Evolutionary conservation across 108 stramenopile genomes (phyloP), one percentile per base, ranked within the genome.

Genomic region (Nannochloropsis gaditana): DNA sequence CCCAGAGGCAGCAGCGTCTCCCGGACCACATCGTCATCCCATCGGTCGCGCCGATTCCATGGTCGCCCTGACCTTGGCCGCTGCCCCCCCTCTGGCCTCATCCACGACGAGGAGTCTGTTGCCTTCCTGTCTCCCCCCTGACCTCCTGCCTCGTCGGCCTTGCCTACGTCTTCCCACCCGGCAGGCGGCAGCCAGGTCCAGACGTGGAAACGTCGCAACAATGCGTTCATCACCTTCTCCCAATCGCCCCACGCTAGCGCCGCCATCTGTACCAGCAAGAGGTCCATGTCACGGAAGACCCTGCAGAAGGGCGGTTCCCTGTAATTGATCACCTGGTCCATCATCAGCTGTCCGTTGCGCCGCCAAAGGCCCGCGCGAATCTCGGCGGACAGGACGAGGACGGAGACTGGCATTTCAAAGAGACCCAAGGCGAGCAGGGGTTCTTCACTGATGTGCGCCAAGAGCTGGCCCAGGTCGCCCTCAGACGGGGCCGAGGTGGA

Each of bases 231-330:
- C n/a, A 90, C 31, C 79, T 43, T 84, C 4, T 84, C 44, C 11
- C 89, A 82, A 9, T 89, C 87, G 19, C n/a, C 80, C 45, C 43
- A 44, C 44, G 44, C 83, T 44, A 21, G 9, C 44, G 83, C 83
- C 3, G 44, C 86, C 19, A 90, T 85, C 90, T 91, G 91, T 41
- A 91, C 21, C 79, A 47, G 21, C 5, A 81, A 5, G 11, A 98
- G 81, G 88, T 98, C 98, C 9, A 94, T 93, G 87, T 98, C 98
- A 50, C 94, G 90, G 89, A 96, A 92, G 21, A 91, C 86, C 45
- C 93, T 92, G 86, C 96, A 96, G 91, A 96, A 96, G n/a, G 94
- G 96, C 44, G 96, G 94, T 87, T 96, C 96, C 41, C 93, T 89
- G 79, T 95, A 96, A 86, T 96, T 94, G 19, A 95, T 86, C 47